Evolutionary conservation across 352 stramenopile genomes (phyloP), one percentile per base, ranked within the genome.

Genomic region (Phytophthora macrochlamydospora): DNA sequence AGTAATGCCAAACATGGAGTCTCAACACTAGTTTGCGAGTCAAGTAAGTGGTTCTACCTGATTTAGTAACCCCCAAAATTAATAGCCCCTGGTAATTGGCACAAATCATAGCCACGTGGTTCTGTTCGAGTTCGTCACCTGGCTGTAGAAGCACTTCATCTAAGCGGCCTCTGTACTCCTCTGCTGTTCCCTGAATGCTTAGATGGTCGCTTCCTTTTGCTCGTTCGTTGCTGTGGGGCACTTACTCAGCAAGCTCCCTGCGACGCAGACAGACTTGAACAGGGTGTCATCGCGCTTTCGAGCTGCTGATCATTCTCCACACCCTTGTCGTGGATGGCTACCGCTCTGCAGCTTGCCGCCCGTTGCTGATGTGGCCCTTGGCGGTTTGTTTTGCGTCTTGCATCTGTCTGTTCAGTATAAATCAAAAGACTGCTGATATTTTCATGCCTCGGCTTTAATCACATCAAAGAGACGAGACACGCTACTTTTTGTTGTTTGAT

Each of bases 381-480:
- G 7, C 12, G 7, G 37, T 7, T 7, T 43, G 37, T 43, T 12
- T 43, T 43, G 7, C 7, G 7, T 12, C 12, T 28, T 24, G 14
- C 6, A 7, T 28, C 40, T 24, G 40, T 13, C 18, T 46, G 40
- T 24, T n/a, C 18, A 37, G 12, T 28, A 51, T 8, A 64, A 29
- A 3, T 64, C 57, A 13, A 57, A 64, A 5, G 48, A 11, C 14
- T 58, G 31, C 11, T 58, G 31, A 13, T 53, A 42, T 8, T 12
- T 5, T 8, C 45, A 57, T 2, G 46, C 37, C 14, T 57, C 31
- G 3, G 56, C 35, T 24, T 57, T 64, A 2, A 57, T 7, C 2
- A 52, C 29, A 46, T 64, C 38, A 45, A 64, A 64, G 1, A 31
- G 8, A 31, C 46, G 31, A 31, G 37, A 3, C 56, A 7, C 5